phyloP scores from a whole-genome alignment of 2,329 filamentous ascomycete genomes.

The Oidium heveae region DNA sequence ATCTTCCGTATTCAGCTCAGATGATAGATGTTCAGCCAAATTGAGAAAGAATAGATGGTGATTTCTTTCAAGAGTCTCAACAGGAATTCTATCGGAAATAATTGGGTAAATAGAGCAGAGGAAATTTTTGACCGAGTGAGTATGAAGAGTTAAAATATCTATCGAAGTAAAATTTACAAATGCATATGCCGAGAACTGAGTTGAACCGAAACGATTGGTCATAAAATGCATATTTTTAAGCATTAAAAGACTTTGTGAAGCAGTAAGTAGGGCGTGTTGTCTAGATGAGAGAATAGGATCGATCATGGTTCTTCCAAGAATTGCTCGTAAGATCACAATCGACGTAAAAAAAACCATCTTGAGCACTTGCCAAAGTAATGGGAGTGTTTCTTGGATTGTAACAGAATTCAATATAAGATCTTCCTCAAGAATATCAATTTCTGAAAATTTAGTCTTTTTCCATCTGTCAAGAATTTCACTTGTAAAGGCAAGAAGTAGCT shows the following conservation, averaged over 20 bases:
- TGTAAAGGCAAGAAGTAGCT: constrained; percentile 25
- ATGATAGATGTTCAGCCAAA: constrained; percentile 40
- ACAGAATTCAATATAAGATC: constrained; percentile 27
- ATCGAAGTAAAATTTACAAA: constrained; percentile 45
- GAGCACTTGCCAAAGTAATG: constrained; percentile 37
- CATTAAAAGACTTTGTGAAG: constrained; percentile 33
- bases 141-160: constrained; percentile 40
- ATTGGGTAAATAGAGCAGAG: constrained; percentile 16
- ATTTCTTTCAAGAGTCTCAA: constrained; percentile 35
- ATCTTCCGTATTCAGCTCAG: constrained; percentile 26
- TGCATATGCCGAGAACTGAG: constrained; percentile 40
- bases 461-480: constrained; percentile 30
- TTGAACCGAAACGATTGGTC: constrained; percentile 35
- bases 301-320: constrained; percentile 30
- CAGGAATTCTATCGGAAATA: constrained; percentile 27
- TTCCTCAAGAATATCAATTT: constrained; percentile 37
- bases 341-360: constrained; percentile 38
- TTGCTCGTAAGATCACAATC: constrained; percentile 32
- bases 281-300: constrained; percentile 28
- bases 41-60: constrained; percentile 54
- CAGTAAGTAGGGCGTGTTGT: constrained; percentile 26
- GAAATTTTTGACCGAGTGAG: constrained; percentile 31
- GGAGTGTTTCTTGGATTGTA: constrained; percentile 30
- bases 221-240: constrained; percentile 45
- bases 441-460: constrained; percentile 42